Evolutionary conservation across 116 monocot species (phyloP).

Genomic region (Papilionanthe hybrid): DNA sequence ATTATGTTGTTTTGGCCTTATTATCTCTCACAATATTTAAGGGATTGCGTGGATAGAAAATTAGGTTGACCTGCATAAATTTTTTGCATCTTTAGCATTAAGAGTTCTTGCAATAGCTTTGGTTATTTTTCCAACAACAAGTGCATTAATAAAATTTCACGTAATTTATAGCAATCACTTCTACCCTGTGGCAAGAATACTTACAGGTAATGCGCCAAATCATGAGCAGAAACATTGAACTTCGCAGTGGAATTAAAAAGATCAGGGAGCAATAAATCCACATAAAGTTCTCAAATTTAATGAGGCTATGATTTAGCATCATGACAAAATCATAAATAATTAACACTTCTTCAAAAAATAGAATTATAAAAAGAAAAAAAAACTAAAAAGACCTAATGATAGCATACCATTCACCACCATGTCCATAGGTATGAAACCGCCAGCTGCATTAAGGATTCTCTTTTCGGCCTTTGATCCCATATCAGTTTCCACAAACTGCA

Average conservation of each 20-base stretch:
- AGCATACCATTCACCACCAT: slow-evolving; percentile 69
- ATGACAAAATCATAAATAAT: not conserved
- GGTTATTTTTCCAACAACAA: not conserved
- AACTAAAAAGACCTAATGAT: not conserved
- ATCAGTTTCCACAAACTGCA: slow-evolving; percentile 93
- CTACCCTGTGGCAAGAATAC: not conserved
- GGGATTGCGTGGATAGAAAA: too few species aligned
- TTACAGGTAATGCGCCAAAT: not conserved
- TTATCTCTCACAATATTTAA: too few species aligned
- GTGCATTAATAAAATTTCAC: not conserved
- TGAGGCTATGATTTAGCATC: not conserved
- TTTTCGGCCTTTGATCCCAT: slow-evolving; percentile 27
- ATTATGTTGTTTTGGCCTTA: too few species aligned
- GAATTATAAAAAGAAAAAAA: not conserved
- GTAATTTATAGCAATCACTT: not conserved
- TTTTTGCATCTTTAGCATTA: too few species aligned
- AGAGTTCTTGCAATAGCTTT: too few species aligned
- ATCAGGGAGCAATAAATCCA: not conserved
- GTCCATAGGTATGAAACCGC: slow-evolving; percentile 83
- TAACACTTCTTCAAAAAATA: not conserved
- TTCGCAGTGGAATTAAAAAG: not conserved
- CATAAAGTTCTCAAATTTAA: not conserved
- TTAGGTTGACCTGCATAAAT: too few species aligned
- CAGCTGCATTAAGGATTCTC: slow-evolving; percentile 32
- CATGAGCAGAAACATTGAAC: not conserved